A percentile compares a stretch with the other conserved stretches of the same genome.
phyloP scores from a whole-genome alignment of 1,139 yeast species.

The Saccharomyces hybrid region DNA sequence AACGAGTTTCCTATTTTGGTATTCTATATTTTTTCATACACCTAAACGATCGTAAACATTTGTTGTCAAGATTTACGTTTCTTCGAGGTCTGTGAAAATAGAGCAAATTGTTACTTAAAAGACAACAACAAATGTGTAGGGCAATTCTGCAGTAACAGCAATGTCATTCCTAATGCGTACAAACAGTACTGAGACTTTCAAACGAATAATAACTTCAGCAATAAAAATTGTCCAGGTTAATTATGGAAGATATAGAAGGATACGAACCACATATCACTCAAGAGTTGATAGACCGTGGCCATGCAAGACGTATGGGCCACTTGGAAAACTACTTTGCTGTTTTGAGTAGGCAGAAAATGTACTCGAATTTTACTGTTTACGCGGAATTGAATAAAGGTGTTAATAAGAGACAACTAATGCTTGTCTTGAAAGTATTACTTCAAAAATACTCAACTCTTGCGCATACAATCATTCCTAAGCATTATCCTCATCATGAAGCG shows the following conservation, averaged over 20 bases:
- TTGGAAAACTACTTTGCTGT: slow-evolving; percentile 25
- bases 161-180: neutral
- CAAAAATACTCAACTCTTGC: slow-evolving; percentile 18
- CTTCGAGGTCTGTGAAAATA: neutral
- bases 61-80: neutral
- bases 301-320: slow-evolving; percentile 26
- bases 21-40: neutral
- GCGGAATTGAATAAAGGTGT: slow-evolving; percentile 15
- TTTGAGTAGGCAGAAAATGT: slow-evolving; percentile 23
- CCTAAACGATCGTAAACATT: neutral
- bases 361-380: slow-evolving; percentile 21
- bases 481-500: slow-evolving; percentile 11
- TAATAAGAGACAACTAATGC: slow-evolving; percentile 6
- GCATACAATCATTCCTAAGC: slow-evolving; percentile 18
- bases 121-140: neutral
- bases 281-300: slow-evolving; percentile 18
- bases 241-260: slow-evolving; percentile 2
- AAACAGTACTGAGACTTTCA: neutral
- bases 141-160: neutral
- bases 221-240: slow-evolving; percentile 1
- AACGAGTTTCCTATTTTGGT: neutral
- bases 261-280: slow-evolving; percentile 6
- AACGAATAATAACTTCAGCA: slow-evolving; percentile 1
- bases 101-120: neutral
- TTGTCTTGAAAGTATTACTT: slow-evolving; percentile 15